A percentile compares a stretch with the other conserved stretches of the same genome.
phyloP scores from a whole-genome alignment of 805 yeast genomes.

The Huiozyma sinensis region DNA sequence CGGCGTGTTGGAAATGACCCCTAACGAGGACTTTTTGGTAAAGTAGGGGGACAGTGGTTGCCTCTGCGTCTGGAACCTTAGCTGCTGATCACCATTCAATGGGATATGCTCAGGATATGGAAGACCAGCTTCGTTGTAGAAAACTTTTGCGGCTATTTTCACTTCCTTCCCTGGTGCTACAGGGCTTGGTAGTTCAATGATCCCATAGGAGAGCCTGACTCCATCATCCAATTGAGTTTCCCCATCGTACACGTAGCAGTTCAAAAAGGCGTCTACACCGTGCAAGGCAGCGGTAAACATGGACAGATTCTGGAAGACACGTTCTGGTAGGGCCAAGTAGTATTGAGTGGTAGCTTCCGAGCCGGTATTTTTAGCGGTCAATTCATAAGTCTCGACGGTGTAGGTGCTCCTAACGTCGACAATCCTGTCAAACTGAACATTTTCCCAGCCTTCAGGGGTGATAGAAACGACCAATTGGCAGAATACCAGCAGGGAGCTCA shows the following conservation, averaged over 20 bases:
- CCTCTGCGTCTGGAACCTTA: conserved; percentile 45
- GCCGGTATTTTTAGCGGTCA: conserved; percentile 51
- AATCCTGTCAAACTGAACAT: conserved; percentile 42
- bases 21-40: conserved; percentile 29
- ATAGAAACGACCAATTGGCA: conserved; percentile 1
- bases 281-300: conserved; percentile 33
- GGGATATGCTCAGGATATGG: conserved; percentile 59
- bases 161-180: conserved; percentile 50
- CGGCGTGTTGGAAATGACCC: conserved; percentile 35
- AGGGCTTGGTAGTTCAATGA: conserved; percentile 49
- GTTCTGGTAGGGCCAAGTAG: conserved; percentile 46
- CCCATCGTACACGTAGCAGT: conserved; percentile 21
- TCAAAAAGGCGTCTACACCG: conserved; percentile 17
- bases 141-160: conserved; percentile 39
- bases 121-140: conserved; percentile 35
- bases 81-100: conserved; percentile 50
- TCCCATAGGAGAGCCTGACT: conserved; percentile 31
- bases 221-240: conserved; percentile 19
- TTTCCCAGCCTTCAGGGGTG: conserved; percentile 33
- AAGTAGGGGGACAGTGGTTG: conserved; percentile 52
- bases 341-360: conserved; percentile 44
- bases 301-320: conserved; percentile 33
- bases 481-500: not conserved
- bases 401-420: conserved; percentile 61
- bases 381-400: conserved; percentile 46